Percentiles rank a stretch among this genome's conserved stretches.
phyloP scores from a whole-genome alignment of 2,329 filamentous ascomycete species.

The Fusarium paranaense region DNA sequence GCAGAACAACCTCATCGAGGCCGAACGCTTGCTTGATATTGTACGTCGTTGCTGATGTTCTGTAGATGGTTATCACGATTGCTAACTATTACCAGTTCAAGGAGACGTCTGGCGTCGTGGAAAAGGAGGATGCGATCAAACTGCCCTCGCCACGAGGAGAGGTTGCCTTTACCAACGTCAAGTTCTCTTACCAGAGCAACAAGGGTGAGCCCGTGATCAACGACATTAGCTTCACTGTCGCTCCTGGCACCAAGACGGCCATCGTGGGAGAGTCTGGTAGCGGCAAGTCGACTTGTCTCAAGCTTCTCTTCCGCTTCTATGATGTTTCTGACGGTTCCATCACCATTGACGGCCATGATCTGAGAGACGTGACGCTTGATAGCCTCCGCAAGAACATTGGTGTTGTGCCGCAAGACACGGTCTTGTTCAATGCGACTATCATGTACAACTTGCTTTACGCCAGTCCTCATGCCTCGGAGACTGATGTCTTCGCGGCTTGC shows the following conservation, averaged over 20 bases:
- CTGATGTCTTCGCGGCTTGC: constrained; percentile 63
- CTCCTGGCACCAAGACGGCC: constrained; percentile 59
- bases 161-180: constrained; percentile 56
- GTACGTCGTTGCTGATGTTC: too few species aligned
- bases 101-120: constrained; percentile 56
- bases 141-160: constrained; percentile 51
- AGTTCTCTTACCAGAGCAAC: constrained; percentile 57
- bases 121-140: constrained; percentile 53
- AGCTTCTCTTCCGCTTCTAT: constrained; percentile 64
- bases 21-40: constrained; percentile 58
- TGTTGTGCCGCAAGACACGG: constrained; percentile 58
- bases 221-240: constrained; percentile 55
- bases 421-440: constrained; percentile 65
- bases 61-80: neutral
- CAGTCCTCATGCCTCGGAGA: constrained; percentile 59
- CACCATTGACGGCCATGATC: constrained; percentile 58
- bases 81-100: constrained; percentile 51
- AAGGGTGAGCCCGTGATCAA: constrained; percentile 52
- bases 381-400: constrained; percentile 57
- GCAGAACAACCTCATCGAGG: constrained; percentile 59
- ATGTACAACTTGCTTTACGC: constrained; percentile 68
- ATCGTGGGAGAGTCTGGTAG: constrained; percentile 60
- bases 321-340: constrained; percentile 59
- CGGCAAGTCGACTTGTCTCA: constrained; percentile 62
- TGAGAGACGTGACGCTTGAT: constrained; percentile 54